These are phyloP conservation scores for Alternaria rosae DNA, from an alignment of 2,329 filamentous ascomycete genomes.

Conservation along the genomic window DNA sequence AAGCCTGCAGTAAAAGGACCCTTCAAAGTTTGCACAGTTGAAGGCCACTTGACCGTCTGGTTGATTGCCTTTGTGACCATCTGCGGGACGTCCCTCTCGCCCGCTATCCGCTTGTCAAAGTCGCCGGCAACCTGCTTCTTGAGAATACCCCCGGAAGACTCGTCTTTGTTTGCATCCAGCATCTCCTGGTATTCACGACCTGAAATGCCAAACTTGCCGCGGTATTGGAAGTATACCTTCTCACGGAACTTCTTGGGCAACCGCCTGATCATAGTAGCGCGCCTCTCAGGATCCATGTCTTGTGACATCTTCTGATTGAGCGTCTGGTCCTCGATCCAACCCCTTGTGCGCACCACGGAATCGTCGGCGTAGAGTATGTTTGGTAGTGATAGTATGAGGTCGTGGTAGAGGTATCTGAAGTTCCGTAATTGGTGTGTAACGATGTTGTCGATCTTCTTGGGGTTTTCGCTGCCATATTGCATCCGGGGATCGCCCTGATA, in stretches of 20 bases:
- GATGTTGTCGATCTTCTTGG: slow-evolving; percentile 91
- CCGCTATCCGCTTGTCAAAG: slow-evolving; percentile 87
- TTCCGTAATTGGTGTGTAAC: slow-evolving; percentile 89
- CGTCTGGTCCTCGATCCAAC: slow-evolving; percentile 67
- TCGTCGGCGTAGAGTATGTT: slow-evolving; percentile 81
- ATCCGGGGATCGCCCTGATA: slow-evolving; percentile 98
- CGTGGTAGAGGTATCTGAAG: slow-evolving; percentile 90
- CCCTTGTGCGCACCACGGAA: slow-evolving; percentile 60
- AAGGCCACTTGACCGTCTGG: slow-evolving; percentile 91
- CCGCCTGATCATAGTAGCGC: slow-evolving; percentile 95
- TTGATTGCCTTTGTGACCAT: slow-evolving; percentile 80
- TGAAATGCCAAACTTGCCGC: slow-evolving; percentile 87
- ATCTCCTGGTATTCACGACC: slow-evolving; percentile 83
- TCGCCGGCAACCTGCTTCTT: slow-evolving; percentile 78
- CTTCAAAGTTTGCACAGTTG: slow-evolving; percentile 86
- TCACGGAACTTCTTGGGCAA: slow-evolving; percentile 86
- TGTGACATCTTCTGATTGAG: slow-evolving; percentile 75
- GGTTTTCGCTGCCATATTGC: slow-evolving; percentile 87
- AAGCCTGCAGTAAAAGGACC: slow-evolving; percentile 80
- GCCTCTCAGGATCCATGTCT: slow-evolving; percentile 89
- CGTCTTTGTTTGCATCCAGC: slow-evolving; percentile 77
- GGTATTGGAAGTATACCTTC: slow-evolving; percentile 93
- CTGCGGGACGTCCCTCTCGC: slow-evolving; percentile 71
- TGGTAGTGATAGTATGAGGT: slow-evolving; percentile 86
- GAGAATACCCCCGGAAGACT: slow-evolving; percentile 67